Percentiles rank a stretch among this genome's conserved stretches.
These are phyloP conservation scores for Closterium sp. DNA, from an alignment of 139 green algal species.

Conservation along the genomic window DNA sequence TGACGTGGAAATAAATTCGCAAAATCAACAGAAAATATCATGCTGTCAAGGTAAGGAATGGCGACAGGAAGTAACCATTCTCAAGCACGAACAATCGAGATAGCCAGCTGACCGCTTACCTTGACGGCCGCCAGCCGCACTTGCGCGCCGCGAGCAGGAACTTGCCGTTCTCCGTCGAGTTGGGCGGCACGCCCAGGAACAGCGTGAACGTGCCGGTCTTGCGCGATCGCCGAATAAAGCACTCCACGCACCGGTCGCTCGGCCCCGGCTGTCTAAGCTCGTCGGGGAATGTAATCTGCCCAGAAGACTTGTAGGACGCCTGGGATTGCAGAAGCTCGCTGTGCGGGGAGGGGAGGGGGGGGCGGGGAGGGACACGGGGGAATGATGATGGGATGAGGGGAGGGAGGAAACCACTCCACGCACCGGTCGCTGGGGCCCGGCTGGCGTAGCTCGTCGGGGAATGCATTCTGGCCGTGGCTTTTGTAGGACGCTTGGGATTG, in stretches of 20 bases:
- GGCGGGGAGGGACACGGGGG: no score
- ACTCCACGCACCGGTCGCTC: not conserved
- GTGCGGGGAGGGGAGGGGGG: no score
- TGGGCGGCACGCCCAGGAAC: conserved; percentile 27
- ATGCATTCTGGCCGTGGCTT: not conserved
- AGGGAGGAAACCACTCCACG: no score
- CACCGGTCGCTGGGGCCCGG: not conserved
- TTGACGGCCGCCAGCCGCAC: conserved; percentile 71
- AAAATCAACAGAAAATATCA: no score
- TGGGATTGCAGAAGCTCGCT: not conserved
- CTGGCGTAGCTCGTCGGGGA: not conserved
- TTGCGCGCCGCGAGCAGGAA: conserved; percentile 85
- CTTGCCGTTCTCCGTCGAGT: conserved; percentile 18
- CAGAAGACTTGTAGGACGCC: no score
- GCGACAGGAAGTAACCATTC: no score
- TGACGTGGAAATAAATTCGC: no score
- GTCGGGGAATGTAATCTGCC: conserved; percentile 5
- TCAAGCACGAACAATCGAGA: no score
- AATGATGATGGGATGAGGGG: no score
- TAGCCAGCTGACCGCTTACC: not conserved
- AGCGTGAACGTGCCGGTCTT: conserved; percentile 33
- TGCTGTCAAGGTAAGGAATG: no score
- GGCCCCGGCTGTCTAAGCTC: no score
- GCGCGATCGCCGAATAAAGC: not conserved
- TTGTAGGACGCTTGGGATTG: no score